Evolutionary conservation across 2,329 filamentous ascomycete genomes (phyloP).

Genomic region (Epichloe brachyelytri): DNA sequence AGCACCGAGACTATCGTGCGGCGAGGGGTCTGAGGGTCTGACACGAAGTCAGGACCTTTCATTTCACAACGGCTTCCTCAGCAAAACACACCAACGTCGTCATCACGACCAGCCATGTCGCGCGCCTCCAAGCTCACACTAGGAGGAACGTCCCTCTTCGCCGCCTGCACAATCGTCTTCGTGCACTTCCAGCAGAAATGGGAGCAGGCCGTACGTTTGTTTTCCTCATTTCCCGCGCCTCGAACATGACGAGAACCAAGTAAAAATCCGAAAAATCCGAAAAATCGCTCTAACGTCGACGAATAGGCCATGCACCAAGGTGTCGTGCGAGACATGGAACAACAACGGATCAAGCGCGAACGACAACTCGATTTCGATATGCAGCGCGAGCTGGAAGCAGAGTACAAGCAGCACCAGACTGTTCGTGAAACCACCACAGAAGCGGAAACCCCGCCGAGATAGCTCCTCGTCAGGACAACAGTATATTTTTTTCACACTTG

Average conservation of each 20-base stretch:
- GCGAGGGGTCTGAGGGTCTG: too few relatives aligned
- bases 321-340: constrained; percentile 88
- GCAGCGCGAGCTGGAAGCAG: constrained; percentile 71
- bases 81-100: not conserved
- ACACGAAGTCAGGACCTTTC: too few relatives aligned
- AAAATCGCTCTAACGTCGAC: not conserved
- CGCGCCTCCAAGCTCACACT: constrained; percentile 80
- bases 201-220: constrained; percentile 60
- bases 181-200: constrained; percentile 82
- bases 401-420: constrained; percentile 80
- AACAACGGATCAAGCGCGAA: constrained; percentile 80
- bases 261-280: not conserved
- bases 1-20: too few relatives aligned
- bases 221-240: not conserved
- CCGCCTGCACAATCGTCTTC: constrained; percentile 63
- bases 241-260: not conserved
- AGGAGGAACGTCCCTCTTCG: constrained; percentile 60
- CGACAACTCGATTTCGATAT: constrained; percentile 90
- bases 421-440: constrained; percentile 38
- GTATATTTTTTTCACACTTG: too few relatives aligned
- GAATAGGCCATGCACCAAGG: constrained; percentile 85
- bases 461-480: not conserved
- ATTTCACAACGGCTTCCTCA: not conserved
- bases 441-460: constrained; percentile 13
- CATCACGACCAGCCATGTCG: constrained; percentile 50